A percentile compares a stretch with the other conserved stretches of the same genome.
phyloP scores from a whole-genome alignment of 2,329 filamentous ascomycete genomes.

The Corynespora cassiicola region DNA sequence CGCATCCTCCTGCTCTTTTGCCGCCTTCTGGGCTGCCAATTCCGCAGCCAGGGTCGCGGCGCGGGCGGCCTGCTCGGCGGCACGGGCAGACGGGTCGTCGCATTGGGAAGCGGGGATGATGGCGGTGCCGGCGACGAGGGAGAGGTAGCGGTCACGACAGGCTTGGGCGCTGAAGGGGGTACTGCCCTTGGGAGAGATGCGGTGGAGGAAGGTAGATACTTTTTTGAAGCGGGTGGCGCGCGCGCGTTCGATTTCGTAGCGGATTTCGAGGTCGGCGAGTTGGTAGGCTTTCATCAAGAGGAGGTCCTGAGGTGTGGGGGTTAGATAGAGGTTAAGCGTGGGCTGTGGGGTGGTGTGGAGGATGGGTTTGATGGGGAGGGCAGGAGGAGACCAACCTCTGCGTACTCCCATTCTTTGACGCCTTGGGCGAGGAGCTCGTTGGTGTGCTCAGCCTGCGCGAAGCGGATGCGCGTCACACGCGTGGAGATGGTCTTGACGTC shows the following conservation, averaged over 20 bases:
- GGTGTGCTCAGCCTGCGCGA: slow-evolving; percentile 49
- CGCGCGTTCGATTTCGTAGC: slow-evolving; percentile 47
- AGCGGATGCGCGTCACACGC: slow-evolving; percentile 54
- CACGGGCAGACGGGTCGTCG: slow-evolving; percentile 47
- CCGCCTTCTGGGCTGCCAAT: slow-evolving; percentile 13
- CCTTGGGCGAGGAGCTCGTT: slow-evolving; percentile 55
- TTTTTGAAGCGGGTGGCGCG: slow-evolving; percentile 53
- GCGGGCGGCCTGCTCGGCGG: slow-evolving; percentile 32
- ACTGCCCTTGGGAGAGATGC: slow-evolving; percentile 40
- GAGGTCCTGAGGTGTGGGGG: slow-evolving; percentile 47
- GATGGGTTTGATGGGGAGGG: background rate
- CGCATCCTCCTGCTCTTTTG: slow-evolving; percentile 18
- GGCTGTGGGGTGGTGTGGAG: slow-evolving; percentile 3
- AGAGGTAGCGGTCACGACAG: slow-evolving; percentile 52
- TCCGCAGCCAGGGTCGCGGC: slow-evolving; percentile 28
- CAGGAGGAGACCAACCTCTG: slow-evolving; percentile 48
- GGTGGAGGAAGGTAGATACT: slow-evolving; percentile 52
- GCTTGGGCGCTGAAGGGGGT: slow-evolving; percentile 55
- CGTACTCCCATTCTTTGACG: slow-evolving; percentile 56
- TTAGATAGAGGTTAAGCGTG: slow-evolving; percentile 13
- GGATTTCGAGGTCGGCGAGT: slow-evolving; percentile 51
- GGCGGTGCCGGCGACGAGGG: slow-evolving; percentile 51
- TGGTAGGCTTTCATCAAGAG: slow-evolving; percentile 49
- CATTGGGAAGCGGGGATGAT: slow-evolving; percentile 52
- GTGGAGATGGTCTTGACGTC: slow-evolving; percentile 56